These are phyloP conservation scores for Phoma herbarum DNA, from an alignment of 2,329 filamentous ascomycete genomes.

Conservation along the genomic window DNA sequence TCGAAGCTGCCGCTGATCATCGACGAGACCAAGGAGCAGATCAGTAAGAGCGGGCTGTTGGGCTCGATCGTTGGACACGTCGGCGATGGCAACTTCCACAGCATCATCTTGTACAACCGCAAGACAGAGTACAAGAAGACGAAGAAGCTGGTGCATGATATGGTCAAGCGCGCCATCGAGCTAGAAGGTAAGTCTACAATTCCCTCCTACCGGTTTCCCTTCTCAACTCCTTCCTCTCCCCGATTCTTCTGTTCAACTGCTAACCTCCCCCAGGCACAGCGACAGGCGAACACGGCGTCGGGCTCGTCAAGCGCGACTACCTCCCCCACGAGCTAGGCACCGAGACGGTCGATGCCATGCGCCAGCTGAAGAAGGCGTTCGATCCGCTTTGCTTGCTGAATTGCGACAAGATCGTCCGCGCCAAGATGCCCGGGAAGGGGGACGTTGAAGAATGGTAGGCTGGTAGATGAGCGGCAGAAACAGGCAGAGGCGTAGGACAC, in stretches of 20 bases:
- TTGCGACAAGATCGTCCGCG: conserved; percentile 71
- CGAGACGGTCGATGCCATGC: conserved; percentile 81
- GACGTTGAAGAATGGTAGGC: conserved; percentile 64
- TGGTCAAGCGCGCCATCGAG: conserved; percentile 86
- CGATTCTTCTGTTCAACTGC: neutral
- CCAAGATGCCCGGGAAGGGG: conserved; percentile 58
- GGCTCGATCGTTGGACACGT: conserved; percentile 76
- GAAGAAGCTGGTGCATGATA: conserved; percentile 77
- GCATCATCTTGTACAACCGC: conserved; percentile 69
- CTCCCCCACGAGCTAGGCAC: conserved; percentile 79
- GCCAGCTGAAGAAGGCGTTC: conserved; percentile 83
- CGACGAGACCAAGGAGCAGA: conserved; percentile 76
- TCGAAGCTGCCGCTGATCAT: conserved; percentile 76
- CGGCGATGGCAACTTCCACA: conserved; percentile 78
- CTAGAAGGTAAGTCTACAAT: conserved; percentile 71
- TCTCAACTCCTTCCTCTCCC: neutral
- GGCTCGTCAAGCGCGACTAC: conserved; percentile 85
- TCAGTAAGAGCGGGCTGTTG: conserved; percentile 68
- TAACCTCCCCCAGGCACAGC: conserved; percentile 65
- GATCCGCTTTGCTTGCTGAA: conserved; percentile 76
- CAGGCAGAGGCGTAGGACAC: too few species aligned
- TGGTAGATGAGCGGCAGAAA: too few species aligned
- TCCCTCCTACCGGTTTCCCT: too few species aligned
- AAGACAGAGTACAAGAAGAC: conserved; percentile 72
- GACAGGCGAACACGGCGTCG: conserved; percentile 85